Percentiles rank a stretch among this genome's conserved stretches.
Conservation (phyloP, 1,284 basidiomycete genomes). For the Puccinia polysora region DNA sequence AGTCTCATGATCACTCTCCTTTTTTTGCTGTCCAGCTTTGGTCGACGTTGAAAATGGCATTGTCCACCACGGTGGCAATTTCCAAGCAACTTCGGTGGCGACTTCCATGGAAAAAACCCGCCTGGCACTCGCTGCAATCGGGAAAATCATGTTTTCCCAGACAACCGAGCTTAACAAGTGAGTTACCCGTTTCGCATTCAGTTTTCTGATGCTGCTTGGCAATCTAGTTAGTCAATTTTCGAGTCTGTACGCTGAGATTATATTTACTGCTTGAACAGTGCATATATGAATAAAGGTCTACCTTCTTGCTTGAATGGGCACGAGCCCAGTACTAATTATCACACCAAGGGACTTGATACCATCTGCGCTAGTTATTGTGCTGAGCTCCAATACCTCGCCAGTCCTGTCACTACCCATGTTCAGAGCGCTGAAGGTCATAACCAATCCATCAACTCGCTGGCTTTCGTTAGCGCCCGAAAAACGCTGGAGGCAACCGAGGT, state of each 20-base stretch:
- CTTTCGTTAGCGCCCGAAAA: conserved; percentile 71
- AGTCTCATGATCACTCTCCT: not conserved
- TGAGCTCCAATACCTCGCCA: conserved; percentile 76
- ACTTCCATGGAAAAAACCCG: conserved; percentile 84
- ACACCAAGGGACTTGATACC: conserved; percentile 74
- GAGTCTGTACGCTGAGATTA: too few species aligned
- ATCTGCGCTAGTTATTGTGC: conserved; percentile 71
- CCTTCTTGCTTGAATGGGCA: conserved; percentile 72
- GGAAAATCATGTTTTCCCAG: conserved; percentile 76
- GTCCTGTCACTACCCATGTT: conserved; percentile 71
- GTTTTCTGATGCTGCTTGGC: not conserved
- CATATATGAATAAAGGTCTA: conserved; percentile 72
- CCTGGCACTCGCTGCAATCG: conserved; percentile 71
- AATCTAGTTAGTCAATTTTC: not conserved
- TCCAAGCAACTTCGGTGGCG: conserved; percentile 79
- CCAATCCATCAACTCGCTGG: conserved; percentile 75
- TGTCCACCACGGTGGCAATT: conserved; percentile 77
- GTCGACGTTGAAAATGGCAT: conserved; percentile 65
- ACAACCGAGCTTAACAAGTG: conserved; percentile 71
- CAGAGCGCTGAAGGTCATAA: conserved; percentile 59
- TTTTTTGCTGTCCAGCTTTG: conserved; percentile 70
- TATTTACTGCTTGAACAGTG: conserved; percentile 50
- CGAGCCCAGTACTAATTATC: conserved; percentile 57
- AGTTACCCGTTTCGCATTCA: not conserved
- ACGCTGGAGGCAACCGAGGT: conserved; percentile 72